Conservation (phyloP, 371 early-diverging fungal species). For the Mortierella sp. region DNA sequence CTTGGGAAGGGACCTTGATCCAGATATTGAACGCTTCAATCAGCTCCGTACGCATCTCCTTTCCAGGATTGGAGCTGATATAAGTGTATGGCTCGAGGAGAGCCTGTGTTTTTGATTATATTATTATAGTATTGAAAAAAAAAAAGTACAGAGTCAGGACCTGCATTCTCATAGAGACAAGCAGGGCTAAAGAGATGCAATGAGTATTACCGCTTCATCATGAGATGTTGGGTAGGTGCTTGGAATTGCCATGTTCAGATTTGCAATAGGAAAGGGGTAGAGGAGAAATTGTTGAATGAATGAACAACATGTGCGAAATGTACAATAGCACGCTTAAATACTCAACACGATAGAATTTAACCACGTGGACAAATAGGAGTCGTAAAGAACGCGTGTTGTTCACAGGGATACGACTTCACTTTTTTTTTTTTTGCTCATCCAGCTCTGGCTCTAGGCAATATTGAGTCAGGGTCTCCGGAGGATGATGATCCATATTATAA, state of each 20-base stretch:
- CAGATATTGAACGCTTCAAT: constrained; percentile 92
- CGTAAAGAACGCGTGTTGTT: too few relatives aligned
- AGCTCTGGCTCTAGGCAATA: too few relatives aligned
- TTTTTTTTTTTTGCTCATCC: too few relatives aligned
- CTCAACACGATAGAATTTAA: too few relatives aligned
- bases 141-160: neutral
- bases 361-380: too few relatives aligned
- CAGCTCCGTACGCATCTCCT: constrained; percentile 89
- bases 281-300: too few relatives aligned
- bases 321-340: too few relatives aligned
- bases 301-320: too few relatives aligned
- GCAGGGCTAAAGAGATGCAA: neutral
- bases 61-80: constrained; percentile 85
- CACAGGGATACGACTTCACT: too few relatives aligned
- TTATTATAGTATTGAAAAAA: too few relatives aligned
- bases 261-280: neutral
- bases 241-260: constrained; percentile 32
- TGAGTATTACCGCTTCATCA: constrained; percentile 36
- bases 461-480: too few relatives aligned
- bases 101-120: constrained; percentile 51
- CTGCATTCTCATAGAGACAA: neutral
- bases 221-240: constrained; percentile 37
- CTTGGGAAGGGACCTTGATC: constrained; percentile 80
- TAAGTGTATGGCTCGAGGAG: constrained; percentile 89
- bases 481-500: too few relatives aligned